Conservation (phyloP, 495 filamentous ascomycete genomes). For the Penicillium psychrofluorescens region DNA sequence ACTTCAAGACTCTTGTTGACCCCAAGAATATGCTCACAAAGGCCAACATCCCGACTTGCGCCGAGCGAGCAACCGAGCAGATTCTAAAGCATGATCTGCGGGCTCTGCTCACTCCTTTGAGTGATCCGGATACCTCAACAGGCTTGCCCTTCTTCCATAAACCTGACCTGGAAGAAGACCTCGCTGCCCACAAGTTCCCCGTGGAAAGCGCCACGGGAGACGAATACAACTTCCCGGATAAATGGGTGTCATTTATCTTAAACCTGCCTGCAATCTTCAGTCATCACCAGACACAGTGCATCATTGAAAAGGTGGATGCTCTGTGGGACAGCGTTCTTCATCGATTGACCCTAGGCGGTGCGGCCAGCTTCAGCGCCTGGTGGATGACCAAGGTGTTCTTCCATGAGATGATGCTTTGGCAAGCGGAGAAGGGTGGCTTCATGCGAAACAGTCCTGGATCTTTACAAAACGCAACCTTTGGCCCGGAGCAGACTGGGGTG, state of each 20-base stretch:
- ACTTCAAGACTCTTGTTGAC: slow-evolving; percentile 78
- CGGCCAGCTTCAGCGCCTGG: slow-evolving; percentile 87
- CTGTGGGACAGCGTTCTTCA: slow-evolving; percentile 41
- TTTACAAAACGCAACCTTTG: slow-evolving; percentile 34
- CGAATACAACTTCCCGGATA: slow-evolving; percentile 65
- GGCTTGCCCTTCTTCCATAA: slow-evolving; percentile 32
- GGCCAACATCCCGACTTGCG: slow-evolving; percentile 36
- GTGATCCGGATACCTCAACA: slow-evolving; percentile 21
- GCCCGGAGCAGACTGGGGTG: slow-evolving; percentile 17
- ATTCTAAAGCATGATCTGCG: slow-evolving; percentile 71
- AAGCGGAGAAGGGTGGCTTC: slow-evolving; percentile 89
- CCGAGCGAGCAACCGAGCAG: slow-evolving; percentile 44
- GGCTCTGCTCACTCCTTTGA: slow-evolving; percentile 50
- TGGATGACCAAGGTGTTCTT: slow-evolving; percentile 98
- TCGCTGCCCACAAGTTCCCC: slow-evolving; percentile 23
- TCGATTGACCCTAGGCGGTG: slow-evolving; percentile 63
- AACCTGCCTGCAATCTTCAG: slow-evolving; percentile 71
- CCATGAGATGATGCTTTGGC: slow-evolving; percentile 89
- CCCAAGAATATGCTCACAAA: slow-evolving; percentile 44
- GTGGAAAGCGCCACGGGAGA: slow-evolving; percentile 31
- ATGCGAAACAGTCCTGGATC: slow-evolving; percentile 52
- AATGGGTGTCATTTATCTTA: slow-evolving; percentile 76
- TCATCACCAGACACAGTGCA: slow-evolving; percentile 53
- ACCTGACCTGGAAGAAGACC: slow-evolving; percentile 35
- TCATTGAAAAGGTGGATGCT: slow-evolving; percentile 37